Conservation (phyloP, 164 flowering plant species). For the Nymphaea colorata region DNA sequence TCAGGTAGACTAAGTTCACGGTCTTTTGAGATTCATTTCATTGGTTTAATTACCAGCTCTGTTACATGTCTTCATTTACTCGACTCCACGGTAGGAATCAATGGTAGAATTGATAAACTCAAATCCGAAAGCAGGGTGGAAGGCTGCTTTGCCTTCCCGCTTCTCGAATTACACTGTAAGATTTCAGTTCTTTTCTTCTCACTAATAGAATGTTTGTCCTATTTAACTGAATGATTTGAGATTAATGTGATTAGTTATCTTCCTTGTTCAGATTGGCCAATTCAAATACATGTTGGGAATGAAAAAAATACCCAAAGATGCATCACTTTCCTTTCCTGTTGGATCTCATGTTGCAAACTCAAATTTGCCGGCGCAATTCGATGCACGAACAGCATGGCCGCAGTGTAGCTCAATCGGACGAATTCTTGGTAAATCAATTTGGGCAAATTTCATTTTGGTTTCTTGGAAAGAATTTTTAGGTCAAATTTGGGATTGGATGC, state of each 20-base stretch:
- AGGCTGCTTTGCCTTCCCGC: slow-evolving; percentile 61
- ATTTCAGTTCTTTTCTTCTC: neutral
- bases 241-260: neutral
- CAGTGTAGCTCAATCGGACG: slow-evolving; percentile 59
- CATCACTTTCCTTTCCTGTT: slow-evolving; percentile 28
- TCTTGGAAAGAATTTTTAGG: neutral
- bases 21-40: too few species aligned
- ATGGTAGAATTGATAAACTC: slow-evolving; percentile 40
- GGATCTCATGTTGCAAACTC: slow-evolving; percentile 36
- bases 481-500: neutral
- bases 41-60: too few species aligned
- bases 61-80: neutral
- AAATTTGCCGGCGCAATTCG: slow-evolving; percentile 60
- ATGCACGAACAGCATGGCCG: slow-evolving; percentile 86
- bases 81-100: slow-evolving; percentile 34
- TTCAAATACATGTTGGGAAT: slow-evolving; percentile 82
- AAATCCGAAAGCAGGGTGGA: slow-evolving; percentile 73
- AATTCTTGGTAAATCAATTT: slow-evolving; percentile 58
- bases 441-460: neutral
- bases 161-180: slow-evolving; percentile 73
- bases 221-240: neutral
- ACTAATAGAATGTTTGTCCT: too few species aligned
- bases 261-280: slow-evolving; percentile 43
- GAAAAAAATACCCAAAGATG: slow-evolving; percentile 39
- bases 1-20: slow-evolving; percentile 15